Evolutionary conservation across 2,329 filamentous ascomycete genomes (phyloP), one percentile per base, ranked within the genome.

Genomic region (Xylariaceae sp.): DNA sequence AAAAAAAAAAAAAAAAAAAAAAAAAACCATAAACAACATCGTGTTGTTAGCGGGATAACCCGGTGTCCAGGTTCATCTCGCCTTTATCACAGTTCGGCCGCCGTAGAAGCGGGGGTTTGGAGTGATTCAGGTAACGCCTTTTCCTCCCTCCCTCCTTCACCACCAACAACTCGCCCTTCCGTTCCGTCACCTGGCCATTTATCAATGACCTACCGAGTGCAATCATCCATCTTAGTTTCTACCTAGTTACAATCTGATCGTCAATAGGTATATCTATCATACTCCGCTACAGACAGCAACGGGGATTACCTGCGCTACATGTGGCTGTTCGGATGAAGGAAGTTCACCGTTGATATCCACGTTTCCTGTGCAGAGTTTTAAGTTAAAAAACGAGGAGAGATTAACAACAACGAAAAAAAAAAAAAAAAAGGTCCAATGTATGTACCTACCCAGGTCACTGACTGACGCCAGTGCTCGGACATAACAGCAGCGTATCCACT

Each of bases 381-480:
- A 57, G 59, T 59, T 59, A 57, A 64, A 55, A 60, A 62, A 30
- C 54, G 50, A 56, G 55, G 56, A 19, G 19, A 19, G 19, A 19
- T 19, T 19, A 19, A 19, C 19, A 19, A 19, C 19, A 19, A 19
- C 19, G 19, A 19, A 19, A 19, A 19, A 19, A 19, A 19, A 19
- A 19, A 19, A 19, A 19, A 19, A 19, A 19, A 19, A 19, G 19
- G 19, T 19, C 19, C 19, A 19, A 19, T 19, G 19, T 19, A 19
- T 19, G 19, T 19, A 19, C 19, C 19, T 19, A 19, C 19, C 19
- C 19, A 19, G 19, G 19, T 19, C 19, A 19, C 19, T 19, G 19
- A 19, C 47, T 54, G 55, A 59, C 60, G 56, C 63, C 59, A 63
- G 56, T 59, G 59, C 60, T 60, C 63, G 60, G 61, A 60, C 59